Evolutionary conservation across 352 stramenopile genomes (phyloP), one percentile per base, ranked within the genome.

Genomic region (Pythium diclinum): DNA sequence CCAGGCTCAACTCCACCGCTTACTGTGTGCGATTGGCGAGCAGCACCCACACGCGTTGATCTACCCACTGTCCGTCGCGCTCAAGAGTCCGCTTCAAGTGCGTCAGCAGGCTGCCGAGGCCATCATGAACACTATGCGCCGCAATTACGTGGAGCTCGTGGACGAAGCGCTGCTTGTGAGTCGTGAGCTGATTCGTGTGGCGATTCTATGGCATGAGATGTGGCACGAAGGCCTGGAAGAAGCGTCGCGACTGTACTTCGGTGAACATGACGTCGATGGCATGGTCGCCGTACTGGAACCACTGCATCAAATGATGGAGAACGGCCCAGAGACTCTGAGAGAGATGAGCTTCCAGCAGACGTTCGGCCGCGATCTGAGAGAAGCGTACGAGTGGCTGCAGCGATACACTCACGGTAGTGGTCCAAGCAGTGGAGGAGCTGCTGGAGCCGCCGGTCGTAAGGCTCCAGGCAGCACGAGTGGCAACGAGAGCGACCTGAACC

Each of bases 181-280:
- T 10, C 90, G 91, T 11, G 98, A 99, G 71, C 87, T 99, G 28
- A 99, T 99, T 69, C 92, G 97, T 49, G 97, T 99, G 10, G 97
- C 98, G 49, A 99, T 99, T 58, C 75, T 99, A 8, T 99, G 97
- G 97, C 92, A 99, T 65, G 98, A 99, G 75, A 85, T 98, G 44
- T 99, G 98, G 98, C 96, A 99, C 60, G 97, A 92, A 21, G 85
- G 83, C 14, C 83, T 99, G 2, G 98, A 99, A 75, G 96, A 99
- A 72, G 98, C 98, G 0, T 98, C 92, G 3, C 88, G 97, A 30
- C 82, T 99, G 44, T 97, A 99, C 74, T 99, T 99, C 73, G 97
- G 91, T 49, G 96, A 99, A 63, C 95, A 91, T 28, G 97, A 99
- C 75, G 85, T 98, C n/a, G 87, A 93, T 47, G 96, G 84, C 11